Conservation (phyloP, 768 basidiomycete species). For the Cantharellus cinnabarinus region DNA sequence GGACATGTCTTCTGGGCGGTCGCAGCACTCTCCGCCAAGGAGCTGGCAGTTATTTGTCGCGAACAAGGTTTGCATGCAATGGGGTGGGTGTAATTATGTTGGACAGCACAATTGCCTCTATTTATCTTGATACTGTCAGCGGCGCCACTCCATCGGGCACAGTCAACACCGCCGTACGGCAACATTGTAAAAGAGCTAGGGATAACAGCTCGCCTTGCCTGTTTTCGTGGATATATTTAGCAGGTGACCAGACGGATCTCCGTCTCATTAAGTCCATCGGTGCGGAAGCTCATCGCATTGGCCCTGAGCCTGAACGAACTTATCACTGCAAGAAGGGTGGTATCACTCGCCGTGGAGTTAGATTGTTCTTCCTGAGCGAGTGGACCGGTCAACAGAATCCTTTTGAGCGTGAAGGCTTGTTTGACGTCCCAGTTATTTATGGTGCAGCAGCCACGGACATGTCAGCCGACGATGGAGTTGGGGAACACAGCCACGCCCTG, state of each 20-base stretch:
- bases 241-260: background rate
- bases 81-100: background rate
- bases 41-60: background rate
- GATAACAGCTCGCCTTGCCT: background rate
- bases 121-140: background rate
- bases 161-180: background rate
- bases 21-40: background rate
- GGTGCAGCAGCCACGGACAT: background rate
- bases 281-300: background rate
- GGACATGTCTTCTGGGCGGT: background rate
- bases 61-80: background rate
- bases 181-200: background rate
- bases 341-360: background rate
- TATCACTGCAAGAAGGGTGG: background rate
- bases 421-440: background rate
- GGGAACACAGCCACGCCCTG: background rate
- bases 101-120: background rate
- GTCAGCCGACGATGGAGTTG: background rate
- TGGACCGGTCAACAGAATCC: conserved; percentile 1
- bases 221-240: background rate
- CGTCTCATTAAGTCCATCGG: background rate
- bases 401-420: background rate
- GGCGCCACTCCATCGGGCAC: background rate
- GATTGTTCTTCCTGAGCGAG: background rate
- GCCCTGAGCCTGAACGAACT: background rate